Conservation (phyloP, 805 yeast species). For the Ogataea wickerhamii region DNA sequence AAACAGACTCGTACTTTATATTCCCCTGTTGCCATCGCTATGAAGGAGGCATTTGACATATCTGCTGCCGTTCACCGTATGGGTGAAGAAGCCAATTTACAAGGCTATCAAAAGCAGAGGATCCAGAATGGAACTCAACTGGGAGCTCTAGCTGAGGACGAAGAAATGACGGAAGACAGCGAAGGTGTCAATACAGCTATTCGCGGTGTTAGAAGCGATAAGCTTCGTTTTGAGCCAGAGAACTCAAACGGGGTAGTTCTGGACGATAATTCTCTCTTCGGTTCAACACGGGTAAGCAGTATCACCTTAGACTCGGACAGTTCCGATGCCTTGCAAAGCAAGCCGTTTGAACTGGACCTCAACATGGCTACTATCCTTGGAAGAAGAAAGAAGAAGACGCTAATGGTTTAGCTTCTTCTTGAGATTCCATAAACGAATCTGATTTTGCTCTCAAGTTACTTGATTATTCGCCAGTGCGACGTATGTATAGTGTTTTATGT, state of each 20-base stretch:
- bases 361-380: constrained; percentile 53
- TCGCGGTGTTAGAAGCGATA: constrained; percentile 3
- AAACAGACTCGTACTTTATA: constrained; percentile 32
- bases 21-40: constrained; percentile 57
- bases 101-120: constrained; percentile 8
- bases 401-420: constrained; percentile 5
- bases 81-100: constrained; percentile 46
- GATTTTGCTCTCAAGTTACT: no score
- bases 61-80: constrained; percentile 58
- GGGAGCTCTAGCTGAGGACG: constrained; percentile 19
- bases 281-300: constrained; percentile 6
- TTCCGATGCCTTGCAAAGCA: constrained; percentile 4
- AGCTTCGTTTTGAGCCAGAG: constrained; percentile 14
- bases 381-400: constrained; percentile 35
- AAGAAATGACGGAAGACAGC: constrained; percentile 14
- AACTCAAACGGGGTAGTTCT: constrained; percentile 16
- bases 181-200: constrained; percentile 11
- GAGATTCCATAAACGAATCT: neutral
- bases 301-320: constrained; percentile 5
- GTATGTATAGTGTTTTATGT: no score
- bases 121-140: constrained; percentile 5
- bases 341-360: constrained; percentile 44
- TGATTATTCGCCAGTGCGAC: no score
- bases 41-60: constrained; percentile 58
- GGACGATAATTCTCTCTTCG: constrained; percentile 14